Conservation (phyloP, 2,329 filamentous ascomycete species). For the Decorospora gaudefroyi region DNA sequence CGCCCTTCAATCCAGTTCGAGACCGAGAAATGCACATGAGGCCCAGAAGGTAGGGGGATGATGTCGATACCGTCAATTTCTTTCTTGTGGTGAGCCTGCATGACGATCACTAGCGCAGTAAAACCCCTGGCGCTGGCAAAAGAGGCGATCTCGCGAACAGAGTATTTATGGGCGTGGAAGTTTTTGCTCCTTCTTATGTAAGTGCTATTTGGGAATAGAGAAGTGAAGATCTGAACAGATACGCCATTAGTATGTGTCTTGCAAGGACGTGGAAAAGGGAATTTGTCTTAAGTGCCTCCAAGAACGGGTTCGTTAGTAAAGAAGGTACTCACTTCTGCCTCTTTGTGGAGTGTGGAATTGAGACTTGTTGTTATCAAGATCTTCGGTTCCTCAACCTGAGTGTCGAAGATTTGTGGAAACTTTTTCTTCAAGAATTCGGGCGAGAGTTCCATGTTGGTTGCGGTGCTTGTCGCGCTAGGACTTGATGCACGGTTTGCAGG, state of each 20-base stretch:
- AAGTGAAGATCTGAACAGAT: slow-evolving; percentile 76
- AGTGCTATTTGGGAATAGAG: slow-evolving; percentile 76
- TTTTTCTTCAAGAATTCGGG: slow-evolving; percentile 64
- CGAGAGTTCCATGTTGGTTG: slow-evolving; percentile 63
- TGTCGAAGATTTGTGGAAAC: slow-evolving; percentile 63
- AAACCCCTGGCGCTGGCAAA: slow-evolving; percentile 83
- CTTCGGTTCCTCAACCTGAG: slow-evolving; percentile 67
- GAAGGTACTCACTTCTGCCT: too few species aligned
- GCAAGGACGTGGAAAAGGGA: too few species aligned
- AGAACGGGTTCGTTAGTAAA: too few species aligned
- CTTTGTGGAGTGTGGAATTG: slow-evolving; percentile 83
- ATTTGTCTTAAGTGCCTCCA: too few species aligned
- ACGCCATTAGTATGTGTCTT: too few species aligned
- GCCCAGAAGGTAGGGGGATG: slow-evolving; percentile 79
- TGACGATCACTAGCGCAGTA: slow-evolving; percentile 80
- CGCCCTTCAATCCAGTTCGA: slow-evolving; percentile 89
- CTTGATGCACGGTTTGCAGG: slow-evolving; percentile 58
- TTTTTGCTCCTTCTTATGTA: slow-evolving; percentile 88
- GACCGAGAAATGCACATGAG: slow-evolving; percentile 90
- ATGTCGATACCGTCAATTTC: slow-evolving; percentile 79
- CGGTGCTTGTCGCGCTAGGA: slow-evolving; percentile 57
- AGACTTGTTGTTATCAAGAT: slow-evolving; percentile 90
- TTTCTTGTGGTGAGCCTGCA: slow-evolving; percentile 78
- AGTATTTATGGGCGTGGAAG: slow-evolving; percentile 86
- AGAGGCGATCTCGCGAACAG: slow-evolving; percentile 82